A percentile compares a stretch with the other conserved stretches of the same genome.
phyloP scores from a whole-genome alignment of 345 rosid species.

The Salix udensis region DNA sequence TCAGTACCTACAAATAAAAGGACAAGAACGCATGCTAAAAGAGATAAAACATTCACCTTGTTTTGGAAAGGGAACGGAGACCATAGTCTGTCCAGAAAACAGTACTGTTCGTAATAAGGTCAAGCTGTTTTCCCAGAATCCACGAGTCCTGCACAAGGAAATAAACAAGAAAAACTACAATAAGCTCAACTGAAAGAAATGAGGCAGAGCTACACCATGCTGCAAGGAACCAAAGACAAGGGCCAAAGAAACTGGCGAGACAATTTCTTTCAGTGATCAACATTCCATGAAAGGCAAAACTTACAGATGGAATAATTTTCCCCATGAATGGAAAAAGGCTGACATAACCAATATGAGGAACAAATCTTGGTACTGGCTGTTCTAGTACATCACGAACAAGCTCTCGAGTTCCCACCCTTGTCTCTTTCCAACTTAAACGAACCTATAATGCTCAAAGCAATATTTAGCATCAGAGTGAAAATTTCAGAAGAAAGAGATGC shows the following conservation, averaged over 20 bases:
- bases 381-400: slow-evolving; percentile 73
- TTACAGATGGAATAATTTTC: slow-evolving; percentile 81
- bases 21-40: neutral
- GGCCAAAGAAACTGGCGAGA: neutral
- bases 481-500: neutral
- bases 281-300: slow-evolving; percentile 20
- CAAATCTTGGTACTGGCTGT: slow-evolving; percentile 61
- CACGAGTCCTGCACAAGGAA: slow-evolving; percentile 52
- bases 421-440: slow-evolving; percentile 73
- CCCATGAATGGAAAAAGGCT: slow-evolving; percentile 92
- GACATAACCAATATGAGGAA: slow-evolving; percentile 89
- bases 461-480: slow-evolving; percentile 7
- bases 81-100: slow-evolving; percentile 81
- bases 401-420: slow-evolving; percentile 41
- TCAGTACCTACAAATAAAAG: neutral
- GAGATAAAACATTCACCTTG: slow-evolving; percentile 45
- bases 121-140: slow-evolving; percentile 81
- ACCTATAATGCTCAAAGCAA: slow-evolving; percentile 46
- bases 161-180: neutral
- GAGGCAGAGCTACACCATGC: neutral
- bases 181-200: neutral
- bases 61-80: slow-evolving; percentile 81
- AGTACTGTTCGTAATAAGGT: slow-evolving; percentile 68
- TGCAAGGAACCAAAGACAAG: neutral
- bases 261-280: neutral